A percentile compares a stretch with the other conserved stretches of the same genome.
phyloP scores from a whole-genome alignment of 768 basidiomycete species.

The Saitozyma podzolica region DNA sequence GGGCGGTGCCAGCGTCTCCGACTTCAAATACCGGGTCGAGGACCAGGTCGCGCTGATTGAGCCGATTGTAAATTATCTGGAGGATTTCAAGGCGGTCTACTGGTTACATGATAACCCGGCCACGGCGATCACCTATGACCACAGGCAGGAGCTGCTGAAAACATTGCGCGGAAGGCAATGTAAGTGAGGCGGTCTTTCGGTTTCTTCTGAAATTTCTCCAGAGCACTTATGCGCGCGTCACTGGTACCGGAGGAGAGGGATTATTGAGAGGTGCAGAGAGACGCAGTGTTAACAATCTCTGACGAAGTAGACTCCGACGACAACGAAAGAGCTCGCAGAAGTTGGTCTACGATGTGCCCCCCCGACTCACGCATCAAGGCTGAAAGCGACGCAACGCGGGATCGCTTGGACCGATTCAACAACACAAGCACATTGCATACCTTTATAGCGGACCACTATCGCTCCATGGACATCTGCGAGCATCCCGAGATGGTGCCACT shows the following conservation, averaged over 20 bases:
- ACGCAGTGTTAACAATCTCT: constrained; percentile 5
- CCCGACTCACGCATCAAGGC: constrained; percentile 15
- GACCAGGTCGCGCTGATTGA: constrained; percentile 36
- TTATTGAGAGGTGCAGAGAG: no score
- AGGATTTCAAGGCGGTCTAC: constrained; percentile 35
- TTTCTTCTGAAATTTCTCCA: not conserved
- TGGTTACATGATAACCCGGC: constrained; percentile 41
- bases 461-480: constrained; percentile 52
- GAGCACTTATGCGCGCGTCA: no score
- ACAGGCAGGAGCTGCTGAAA: constrained; percentile 31
- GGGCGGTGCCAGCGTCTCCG: constrained; percentile 28
- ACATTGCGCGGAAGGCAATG: constrained; percentile 36
- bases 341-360: constrained; percentile 28
- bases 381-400: not conserved
- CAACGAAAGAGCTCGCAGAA: constrained; percentile 22
- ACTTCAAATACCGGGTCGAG: constrained; percentile 25
- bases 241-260: no score
- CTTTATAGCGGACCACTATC: constrained; percentile 49
- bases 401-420: not conserved
- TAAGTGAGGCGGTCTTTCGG: constrained; percentile 17
- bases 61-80: constrained; percentile 28
- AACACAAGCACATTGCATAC: constrained; percentile 17
- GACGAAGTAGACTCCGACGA: constrained; percentile 26
- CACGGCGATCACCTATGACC: constrained; percentile 30
- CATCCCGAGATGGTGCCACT: constrained; percentile 50